Evolutionary conservation across 176 grass and related monocot genomes (phyloP).

Genomic region (Bothriochloa decipiens): DNA sequence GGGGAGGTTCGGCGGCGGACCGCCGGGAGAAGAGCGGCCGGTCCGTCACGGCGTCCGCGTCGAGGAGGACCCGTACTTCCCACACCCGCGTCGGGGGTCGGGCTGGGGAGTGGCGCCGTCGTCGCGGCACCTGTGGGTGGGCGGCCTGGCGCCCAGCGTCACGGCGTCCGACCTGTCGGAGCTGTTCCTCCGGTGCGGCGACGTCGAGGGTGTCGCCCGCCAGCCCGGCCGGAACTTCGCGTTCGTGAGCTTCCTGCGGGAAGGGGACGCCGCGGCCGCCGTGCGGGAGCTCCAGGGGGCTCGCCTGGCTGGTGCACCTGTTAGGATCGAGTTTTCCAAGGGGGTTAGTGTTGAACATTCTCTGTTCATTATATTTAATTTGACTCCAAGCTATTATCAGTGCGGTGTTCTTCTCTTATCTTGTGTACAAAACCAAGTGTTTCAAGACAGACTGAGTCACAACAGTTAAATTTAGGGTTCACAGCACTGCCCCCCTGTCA

Average conservation of each 20-base stretch:
- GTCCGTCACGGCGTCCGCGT: constrained; percentile 9
- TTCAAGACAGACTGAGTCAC: constrained; percentile 1
- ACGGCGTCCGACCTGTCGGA: constrained; percentile 57
- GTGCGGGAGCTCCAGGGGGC: constrained; percentile 67
- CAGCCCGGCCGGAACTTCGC: constrained; percentile 71
- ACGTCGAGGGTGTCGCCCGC: constrained; percentile 59
- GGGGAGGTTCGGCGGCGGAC: constrained; percentile 40
- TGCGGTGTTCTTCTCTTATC: constrained; percentile 17
- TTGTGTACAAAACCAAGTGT: neutral
- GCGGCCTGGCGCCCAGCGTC: constrained; percentile 60
- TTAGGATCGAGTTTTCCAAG: constrained; percentile 99
- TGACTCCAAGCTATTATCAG: constrained; percentile 24
- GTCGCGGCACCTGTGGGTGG: constrained; percentile 89
- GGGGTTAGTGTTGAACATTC: constrained; percentile 90
- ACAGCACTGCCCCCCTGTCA: neutral
- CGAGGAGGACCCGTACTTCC: constrained; percentile 33
- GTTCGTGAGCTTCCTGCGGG: constrained; percentile 74
- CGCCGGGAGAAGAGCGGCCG: constrained; percentile 19
- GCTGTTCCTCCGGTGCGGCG: constrained; percentile 71
- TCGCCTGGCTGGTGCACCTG: constrained; percentile 52
- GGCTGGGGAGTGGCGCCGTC: constrained; percentile 76
- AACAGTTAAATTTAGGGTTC: constrained; percentile 24
- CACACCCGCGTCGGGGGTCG: constrained; percentile 31
- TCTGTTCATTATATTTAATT: constrained; percentile 39
- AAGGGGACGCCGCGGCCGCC: constrained; percentile 62